Percentiles rank a stretch among this genome's conserved stretches.
Evolutionary conservation across 106 monocot genomes (phyloP).

Genomic region (Allium fistulosum): DNA sequence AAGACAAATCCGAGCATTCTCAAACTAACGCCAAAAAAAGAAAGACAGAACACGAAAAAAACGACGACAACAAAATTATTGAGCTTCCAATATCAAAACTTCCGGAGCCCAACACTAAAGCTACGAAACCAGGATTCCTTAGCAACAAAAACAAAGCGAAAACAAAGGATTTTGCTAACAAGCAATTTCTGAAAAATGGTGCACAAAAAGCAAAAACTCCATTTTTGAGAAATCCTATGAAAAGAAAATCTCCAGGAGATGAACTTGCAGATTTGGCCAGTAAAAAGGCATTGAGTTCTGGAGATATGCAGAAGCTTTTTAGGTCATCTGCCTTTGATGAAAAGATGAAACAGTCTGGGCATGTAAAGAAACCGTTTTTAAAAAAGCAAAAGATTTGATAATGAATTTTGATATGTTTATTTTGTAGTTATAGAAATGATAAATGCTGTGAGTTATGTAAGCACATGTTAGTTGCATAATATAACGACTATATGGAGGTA

Average conservation of each 20-base stretch:
- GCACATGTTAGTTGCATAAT: too few species aligned
- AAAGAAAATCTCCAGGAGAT: slow-evolving; percentile 17
- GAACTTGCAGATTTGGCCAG: slow-evolving; percentile 61
- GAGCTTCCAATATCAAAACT: not conserved
- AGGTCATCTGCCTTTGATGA: slow-evolving; percentile 17
- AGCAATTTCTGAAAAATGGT: slow-evolving; percentile 1
- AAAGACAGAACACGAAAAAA: slow-evolving; percentile 19
- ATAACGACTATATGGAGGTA: too few species aligned
- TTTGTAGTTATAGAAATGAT: too few species aligned
- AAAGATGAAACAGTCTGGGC: slow-evolving; percentile 2
- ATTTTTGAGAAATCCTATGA: slow-evolving; percentile 28
- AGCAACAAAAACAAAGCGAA: slow-evolving; percentile 4
- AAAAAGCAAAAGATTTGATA: slow-evolving; percentile 20
- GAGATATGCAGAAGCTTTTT: slow-evolving; percentile 53
- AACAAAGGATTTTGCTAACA: not conserved
- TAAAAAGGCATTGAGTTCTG: slow-evolving; percentile 27
- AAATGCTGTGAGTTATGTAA: too few species aligned
- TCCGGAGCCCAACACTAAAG: slow-evolving; percentile 15
- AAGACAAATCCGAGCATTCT: slow-evolving; percentile 11
- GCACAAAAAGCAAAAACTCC: slow-evolving; percentile 1
- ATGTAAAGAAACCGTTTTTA: slow-evolving; percentile 13
- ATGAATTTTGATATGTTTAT: too few species aligned
- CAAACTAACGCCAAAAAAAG: slow-evolving; percentile 18
- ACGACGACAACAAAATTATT: not conserved
- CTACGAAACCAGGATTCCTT: slow-evolving; percentile 23